Conservation (phyloP, 495 filamentous ascomycete genomes). For the Talaromyces adpressus region DNA sequence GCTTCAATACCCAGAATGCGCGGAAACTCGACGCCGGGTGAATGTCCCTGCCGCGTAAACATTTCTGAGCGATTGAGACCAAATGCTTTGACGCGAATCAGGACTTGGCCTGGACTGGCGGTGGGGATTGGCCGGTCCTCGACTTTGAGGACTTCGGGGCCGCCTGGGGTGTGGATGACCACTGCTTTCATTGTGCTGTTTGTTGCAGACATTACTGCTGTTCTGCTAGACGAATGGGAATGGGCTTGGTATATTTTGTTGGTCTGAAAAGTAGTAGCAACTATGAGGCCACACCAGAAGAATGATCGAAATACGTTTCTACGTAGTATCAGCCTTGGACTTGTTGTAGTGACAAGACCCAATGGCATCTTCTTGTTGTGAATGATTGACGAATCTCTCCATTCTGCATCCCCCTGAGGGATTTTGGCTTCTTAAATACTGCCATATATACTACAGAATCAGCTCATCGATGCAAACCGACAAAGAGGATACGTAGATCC, state of each 20-base stretch:
- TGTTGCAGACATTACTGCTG: not conserved
- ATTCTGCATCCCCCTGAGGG: not conserved
- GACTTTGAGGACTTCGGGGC: conserved; percentile 31
- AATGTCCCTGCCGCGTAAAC: conserved; percentile 48
- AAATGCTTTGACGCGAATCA: conserved; percentile 43
- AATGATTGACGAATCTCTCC: not conserved
- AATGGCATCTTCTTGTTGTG: not conserved
- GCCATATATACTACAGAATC: not conserved
- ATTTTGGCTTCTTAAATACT: not conserved
- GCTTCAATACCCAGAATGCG: conserved; percentile 47
- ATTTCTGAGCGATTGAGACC: conserved; percentile 52
- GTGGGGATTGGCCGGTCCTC: conserved; percentile 27
- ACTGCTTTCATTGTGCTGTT: conserved; percentile 32
- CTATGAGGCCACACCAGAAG: not conserved
- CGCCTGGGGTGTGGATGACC: conserved; percentile 29
- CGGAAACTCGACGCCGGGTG: conserved; percentile 35
- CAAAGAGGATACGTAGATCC: not conserved
- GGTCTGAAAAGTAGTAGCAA: not conserved
- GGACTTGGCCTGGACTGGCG: conserved; percentile 30
- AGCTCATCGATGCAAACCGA: not conserved
- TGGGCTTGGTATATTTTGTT: not conserved
- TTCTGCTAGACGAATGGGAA: not conserved
- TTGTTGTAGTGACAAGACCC: not conserved
- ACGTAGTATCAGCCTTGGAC: not conserved
- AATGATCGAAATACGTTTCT: not conserved